Evolutionary conservation across 2,329 filamentous ascomycete species (phyloP).

Genomic region (Trichoderma asperellum): DNA sequence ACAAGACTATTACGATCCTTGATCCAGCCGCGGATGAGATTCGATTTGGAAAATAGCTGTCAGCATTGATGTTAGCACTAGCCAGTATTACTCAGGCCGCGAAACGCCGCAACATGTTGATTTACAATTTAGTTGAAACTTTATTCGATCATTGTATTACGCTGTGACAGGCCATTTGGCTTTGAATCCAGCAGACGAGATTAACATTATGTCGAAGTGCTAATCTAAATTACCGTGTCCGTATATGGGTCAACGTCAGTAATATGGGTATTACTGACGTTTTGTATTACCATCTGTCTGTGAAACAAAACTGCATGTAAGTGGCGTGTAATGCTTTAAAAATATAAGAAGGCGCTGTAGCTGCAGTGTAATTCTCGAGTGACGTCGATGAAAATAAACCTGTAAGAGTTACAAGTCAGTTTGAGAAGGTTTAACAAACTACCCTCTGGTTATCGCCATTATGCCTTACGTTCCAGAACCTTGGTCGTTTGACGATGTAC

Average conservation of each 20-base stretch:
- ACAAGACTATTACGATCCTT: conserved; percentile 29
- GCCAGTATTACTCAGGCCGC: not conserved
- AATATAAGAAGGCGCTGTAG: not conserved
- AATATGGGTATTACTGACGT: not conserved
- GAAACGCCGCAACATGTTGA: not conserved
- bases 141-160: not conserved
- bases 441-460: not conserved
- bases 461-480: conserved; percentile 14
- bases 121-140: not conserved
- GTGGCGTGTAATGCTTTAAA: not conserved
- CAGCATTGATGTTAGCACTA: not conserved
- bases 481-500: conserved; percentile 12
- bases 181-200: not conserved
- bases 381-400: not conserved
- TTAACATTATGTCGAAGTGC: not conserved
- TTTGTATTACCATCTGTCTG: not conserved
- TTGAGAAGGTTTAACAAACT: not conserved
- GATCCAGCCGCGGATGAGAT: not conserved
- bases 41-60: conserved; percentile 8
- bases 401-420: not conserved
- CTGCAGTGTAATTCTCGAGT: too few species aligned
- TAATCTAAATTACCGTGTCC: not conserved
- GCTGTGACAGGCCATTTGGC: not conserved
- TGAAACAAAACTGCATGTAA: too few species aligned
- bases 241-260: not conserved